Conservation (phyloP, 371 early-diverging fungal genomes). For the Mortierella polycephala region DNA sequence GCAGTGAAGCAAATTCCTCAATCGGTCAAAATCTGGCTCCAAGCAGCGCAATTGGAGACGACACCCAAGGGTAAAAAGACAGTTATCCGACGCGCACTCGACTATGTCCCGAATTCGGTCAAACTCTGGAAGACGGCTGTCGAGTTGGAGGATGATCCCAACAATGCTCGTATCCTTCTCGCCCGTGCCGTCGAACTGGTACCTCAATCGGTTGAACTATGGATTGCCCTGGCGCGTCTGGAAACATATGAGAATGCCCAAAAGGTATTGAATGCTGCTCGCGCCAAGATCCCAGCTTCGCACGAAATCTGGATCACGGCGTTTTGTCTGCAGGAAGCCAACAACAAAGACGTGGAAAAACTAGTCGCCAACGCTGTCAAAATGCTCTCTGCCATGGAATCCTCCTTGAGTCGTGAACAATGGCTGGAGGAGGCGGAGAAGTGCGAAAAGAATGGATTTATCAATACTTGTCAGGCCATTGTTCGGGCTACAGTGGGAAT, state of each 20-base stretch:
- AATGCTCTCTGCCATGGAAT: constrained; percentile 73
- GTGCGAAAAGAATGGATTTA: constrained; percentile 85
- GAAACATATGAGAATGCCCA: constrained; percentile 93
- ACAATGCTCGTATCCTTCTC: constrained; percentile 90
- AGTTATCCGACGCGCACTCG: constrained; percentile 94
- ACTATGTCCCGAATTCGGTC: constrained; percentile 93
- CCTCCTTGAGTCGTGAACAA: constrained; percentile 82
- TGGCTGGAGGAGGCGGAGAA: constrained; percentile 93
- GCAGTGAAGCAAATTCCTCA: constrained; percentile 92
- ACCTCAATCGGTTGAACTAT: constrained; percentile 91
- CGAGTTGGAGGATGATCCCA: constrained; percentile 90
- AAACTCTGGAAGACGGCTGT: constrained; percentile 94
- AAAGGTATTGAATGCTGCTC: constrained; percentile 90
- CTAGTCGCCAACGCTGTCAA: constrained; percentile 81
- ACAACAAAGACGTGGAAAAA: constrained; percentile 69
- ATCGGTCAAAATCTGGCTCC: constrained; percentile 93
- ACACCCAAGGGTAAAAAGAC: constrained; percentile 80
- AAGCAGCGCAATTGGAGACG: constrained; percentile 88
- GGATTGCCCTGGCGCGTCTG: constrained; percentile 94
- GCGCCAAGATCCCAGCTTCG: constrained; percentile 85
- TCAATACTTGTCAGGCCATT: constrained; percentile 86
- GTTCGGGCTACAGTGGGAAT: constrained; percentile 82
- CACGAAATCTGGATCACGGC: constrained; percentile 97
- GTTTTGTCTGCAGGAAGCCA: constrained; percentile 91
- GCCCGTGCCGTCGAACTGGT: constrained; percentile 94